phyloP scores from a whole-genome alignment of 805 yeast species.

The Nematodospora valgi region DNA sequence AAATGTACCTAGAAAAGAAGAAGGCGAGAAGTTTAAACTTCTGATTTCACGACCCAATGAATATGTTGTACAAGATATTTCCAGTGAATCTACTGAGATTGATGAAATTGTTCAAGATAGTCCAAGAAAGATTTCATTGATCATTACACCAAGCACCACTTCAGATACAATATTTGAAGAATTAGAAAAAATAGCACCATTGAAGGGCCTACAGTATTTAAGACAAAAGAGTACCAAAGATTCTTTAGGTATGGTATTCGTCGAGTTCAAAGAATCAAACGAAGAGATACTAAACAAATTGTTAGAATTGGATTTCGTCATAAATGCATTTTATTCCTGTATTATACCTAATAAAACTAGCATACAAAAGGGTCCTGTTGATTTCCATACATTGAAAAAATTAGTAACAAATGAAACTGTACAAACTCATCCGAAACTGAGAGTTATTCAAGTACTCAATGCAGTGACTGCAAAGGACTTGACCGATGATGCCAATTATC shows the following conservation, averaged over 20 bases:
- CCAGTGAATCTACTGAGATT: conserved; percentile 17
- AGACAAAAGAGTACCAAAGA: conserved; percentile 46
- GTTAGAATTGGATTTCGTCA: conserved; percentile 14
- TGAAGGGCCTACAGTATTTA: conserved; percentile 41
- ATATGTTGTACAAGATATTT: conserved; percentile 28
- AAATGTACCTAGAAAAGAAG: conserved; percentile 10
- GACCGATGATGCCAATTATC: conserved; percentile 44
- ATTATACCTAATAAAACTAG: conserved; percentile 25
- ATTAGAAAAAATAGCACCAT: conserved; percentile 37
- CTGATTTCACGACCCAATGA: conserved; percentile 32
- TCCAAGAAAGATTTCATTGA: conserved; percentile 43
- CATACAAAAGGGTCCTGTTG: conserved; percentile 34
- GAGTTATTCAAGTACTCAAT: conserved; percentile 65
- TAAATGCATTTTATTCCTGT: conserved; percentile 32
- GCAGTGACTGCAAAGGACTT: conserved; percentile 63
- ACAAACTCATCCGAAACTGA: conserved; percentile 38
- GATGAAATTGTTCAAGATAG: conserved; percentile 37
- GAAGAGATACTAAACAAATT: conserved; percentile 14
- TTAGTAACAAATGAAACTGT: conserved; percentile 37
- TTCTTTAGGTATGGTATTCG: conserved; percentile 59
- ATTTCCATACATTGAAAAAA: conserved; percentile 34
- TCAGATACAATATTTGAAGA: conserved; percentile 43
- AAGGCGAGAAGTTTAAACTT: conserved; percentile 10
- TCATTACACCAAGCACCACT: conserved; percentile 43
- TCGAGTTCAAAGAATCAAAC: conserved; percentile 30